Conservation (phyloP, 75 land plant species). For the Cunninghamia lanceolata region DNA sequence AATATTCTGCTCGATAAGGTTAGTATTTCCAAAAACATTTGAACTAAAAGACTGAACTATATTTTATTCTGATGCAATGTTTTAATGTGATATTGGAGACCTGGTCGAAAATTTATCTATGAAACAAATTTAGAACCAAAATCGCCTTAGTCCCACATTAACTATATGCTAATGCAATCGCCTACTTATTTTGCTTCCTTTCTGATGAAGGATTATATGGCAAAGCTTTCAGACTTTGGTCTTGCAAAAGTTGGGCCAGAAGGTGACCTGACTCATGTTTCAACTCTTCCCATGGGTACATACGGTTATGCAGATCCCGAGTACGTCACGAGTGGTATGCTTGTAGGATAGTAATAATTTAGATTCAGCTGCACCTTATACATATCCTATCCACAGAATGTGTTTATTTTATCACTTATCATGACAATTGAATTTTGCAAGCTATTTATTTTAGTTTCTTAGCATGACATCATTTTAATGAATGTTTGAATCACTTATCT, state of each 20-base stretch:
- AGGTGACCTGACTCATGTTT: slow-evolving; percentile 9
- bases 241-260: slow-evolving; percentile 13
- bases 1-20: slow-evolving; percentile 62
- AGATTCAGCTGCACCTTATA: neutral
- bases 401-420: neutral
- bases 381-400: neutral
- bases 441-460: neutral
- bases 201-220: slow-evolving; percentile 6
- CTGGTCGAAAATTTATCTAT: neutral
- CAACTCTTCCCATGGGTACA: slow-evolving; percentile 3
- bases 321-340: slow-evolving; percentile 10
- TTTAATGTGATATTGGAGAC: neutral
- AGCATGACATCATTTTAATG: neutral
- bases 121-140: neutral
- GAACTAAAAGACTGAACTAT: neutral
- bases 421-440: neutral
- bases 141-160: neutral
- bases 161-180: neutral
- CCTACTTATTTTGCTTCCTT: neutral
- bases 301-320: slow-evolving; percentile 13
- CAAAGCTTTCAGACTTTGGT: slow-evolving; percentile 18
- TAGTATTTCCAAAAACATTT: slow-evolving; percentile 5
- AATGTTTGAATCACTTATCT: neutral
- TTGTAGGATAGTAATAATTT: neutral
- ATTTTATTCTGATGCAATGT: neutral